Base-by-base conservation (phyloP, 192 early-diverging fungal genomes). In the Jimgerdemannia lactiflua region DNA sequence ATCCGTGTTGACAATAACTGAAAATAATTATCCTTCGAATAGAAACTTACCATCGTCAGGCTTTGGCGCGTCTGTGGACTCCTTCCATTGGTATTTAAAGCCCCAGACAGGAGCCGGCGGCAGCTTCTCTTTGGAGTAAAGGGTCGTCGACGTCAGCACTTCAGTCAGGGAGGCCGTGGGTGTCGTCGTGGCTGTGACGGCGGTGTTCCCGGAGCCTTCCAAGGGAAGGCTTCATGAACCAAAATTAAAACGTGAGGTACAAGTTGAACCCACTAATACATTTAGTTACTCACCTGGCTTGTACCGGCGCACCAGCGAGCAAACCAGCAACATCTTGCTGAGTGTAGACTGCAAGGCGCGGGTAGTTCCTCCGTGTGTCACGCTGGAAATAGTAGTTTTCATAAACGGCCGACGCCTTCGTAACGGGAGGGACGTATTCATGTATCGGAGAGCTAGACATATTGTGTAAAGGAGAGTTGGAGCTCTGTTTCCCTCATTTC, bases 311-410 rank as follows among this genome's bases (percentile, higher is more conserved):
- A 41, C 81, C 87, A 64, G 84, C 83, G 64, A 94, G 78, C 70
- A 92, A 82, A 29, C 82, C 82, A 65, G 91, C 92, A 69, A 96
- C 86, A 72, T 96, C 93, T 39, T 91, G 76, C 79, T 92, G 90
- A 29, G 90, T 92, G 75, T 94, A 97, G 14, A 94, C 88, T 64
- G 91, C 91, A 4, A 93, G 87, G 71, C 92, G 92, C 69, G 97
- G 97, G 83, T 94, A 97, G 83, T 94, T 92, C 80, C 97, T 91
- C 77, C 97, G 90, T 74, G 87, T 86, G 83, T 99, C 97, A 67
- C 96, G 94, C 79, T 91, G 89, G 82, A 87, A 97, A 86, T 99
- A 99, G 74, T 90, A 90, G 89, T 97, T 96, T 80, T 92, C 86
- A 70, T 88, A 88, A 42, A 98, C 83, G 70, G 87, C 86, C 71